Base-by-base conservation (phyloP, 176 grass and related monocot species). In the Ananas comosus region DNA sequence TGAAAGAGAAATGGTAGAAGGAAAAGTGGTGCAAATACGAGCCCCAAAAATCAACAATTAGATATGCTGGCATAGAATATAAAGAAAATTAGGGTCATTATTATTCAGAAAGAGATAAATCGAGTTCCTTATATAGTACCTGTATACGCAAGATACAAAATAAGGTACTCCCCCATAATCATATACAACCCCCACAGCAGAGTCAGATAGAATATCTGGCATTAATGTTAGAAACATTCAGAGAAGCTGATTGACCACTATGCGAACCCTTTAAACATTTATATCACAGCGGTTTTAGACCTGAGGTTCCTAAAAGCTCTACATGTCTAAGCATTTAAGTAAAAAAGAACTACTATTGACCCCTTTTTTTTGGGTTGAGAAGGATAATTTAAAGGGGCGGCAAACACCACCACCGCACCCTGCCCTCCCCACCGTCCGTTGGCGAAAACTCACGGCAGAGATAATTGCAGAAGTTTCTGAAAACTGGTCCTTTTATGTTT, bases 111-210 rank as follows among this genome's bases (percentile, higher is more conserved):
- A 13, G 12, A 70, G 68, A 61, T 42, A 42, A 13, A 51, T 51
- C 9, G 42, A 53, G 48, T 70, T 51, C 27, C 68, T 22, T 27
- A 42, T 27, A 42, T 21, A 51, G 50, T 51, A 51, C 4, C 50
- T 52, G 68, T 70, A 53, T 70, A 10, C 68, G 53, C 50, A 70
- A 70, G 68, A 70, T 70, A 70, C 50, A 70, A 70, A 70, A 23
- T 53, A 53, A 52, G 50, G 50, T 53, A 70, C 48, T 23, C 18
- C 11, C 67, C 48, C 11, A n/a, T n/a, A n/a, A n/a, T 1, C 12
- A 48, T 70, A 23, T 70, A 12, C 21, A 61, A 16, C 17, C 68
- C 67, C 67, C 17, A 70, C 68, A 24, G 53, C 13, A 29, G 23
- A 42, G 28, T 48, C 64, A 66, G 21, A 27, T 42, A 22, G 9